phyloP scores from a whole-genome alignment of 2,329 filamentous ascomycete genomes.

The Ceratocystiopsis sp. region DNA sequence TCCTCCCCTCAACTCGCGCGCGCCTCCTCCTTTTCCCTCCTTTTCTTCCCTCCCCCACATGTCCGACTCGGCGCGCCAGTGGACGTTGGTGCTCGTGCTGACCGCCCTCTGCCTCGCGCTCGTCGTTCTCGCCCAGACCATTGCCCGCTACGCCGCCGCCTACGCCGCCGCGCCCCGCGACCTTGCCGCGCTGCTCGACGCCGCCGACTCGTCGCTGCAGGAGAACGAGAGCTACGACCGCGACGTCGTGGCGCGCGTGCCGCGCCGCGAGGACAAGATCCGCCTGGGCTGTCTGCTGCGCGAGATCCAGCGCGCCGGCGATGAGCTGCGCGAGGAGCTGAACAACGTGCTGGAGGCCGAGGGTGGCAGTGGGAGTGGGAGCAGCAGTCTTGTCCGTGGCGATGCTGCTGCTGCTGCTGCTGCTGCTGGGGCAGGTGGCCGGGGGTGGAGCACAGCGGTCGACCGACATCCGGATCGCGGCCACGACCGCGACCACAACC shows the following conservation, averaged over 20 bases:
- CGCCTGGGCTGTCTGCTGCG: constrained; percentile 39
- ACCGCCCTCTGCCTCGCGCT: constrained; percentile 40
- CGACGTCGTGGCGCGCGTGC: constrained; percentile 39
- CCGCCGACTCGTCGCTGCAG: constrained; percentile 42
- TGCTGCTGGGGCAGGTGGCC: too few species aligned
- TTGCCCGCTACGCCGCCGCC: constrained; percentile 34
- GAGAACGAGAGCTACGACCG: constrained; percentile 49
- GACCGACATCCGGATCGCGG: constrained; percentile 14
- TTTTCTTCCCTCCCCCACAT: constrained; percentile 22
- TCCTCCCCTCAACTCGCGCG: neutral
- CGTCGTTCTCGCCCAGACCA: constrained; percentile 34
- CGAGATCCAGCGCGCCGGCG: constrained; percentile 43
- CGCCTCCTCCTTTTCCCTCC: neutral
- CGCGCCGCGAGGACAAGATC: constrained; percentile 44
- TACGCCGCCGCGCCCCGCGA: constrained; percentile 42
- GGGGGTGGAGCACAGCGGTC: too few species aligned
- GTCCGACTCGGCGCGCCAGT: constrained; percentile 34
- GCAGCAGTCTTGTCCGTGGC: constrained; percentile 7
- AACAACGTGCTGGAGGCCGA: constrained; percentile 27
- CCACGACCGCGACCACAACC: neutral
- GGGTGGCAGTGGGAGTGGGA: constrained; percentile 10
- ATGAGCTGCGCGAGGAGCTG: constrained; percentile 43
- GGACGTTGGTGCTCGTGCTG: constrained; percentile 39
- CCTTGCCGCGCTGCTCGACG: constrained; percentile 39
- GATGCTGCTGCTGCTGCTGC: too few species aligned